A percentile compares a stretch with the other conserved stretches of the same genome.
phyloP scores from a whole-genome alignment of 352 stramenopile species.

The Phytophthora europaea region DNA sequence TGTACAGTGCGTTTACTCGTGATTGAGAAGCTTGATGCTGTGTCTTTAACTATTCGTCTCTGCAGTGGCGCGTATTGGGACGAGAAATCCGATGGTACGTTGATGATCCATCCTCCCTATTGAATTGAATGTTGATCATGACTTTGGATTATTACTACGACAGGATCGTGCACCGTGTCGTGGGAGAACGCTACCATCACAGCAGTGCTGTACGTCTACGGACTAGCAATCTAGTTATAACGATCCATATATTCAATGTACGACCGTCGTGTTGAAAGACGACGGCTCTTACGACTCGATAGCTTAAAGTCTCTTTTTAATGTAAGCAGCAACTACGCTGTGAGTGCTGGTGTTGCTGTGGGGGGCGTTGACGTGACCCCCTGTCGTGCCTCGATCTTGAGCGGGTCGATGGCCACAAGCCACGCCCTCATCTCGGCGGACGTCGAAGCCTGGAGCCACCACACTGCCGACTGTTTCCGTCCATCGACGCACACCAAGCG shows the following conservation, averaged over 20 bases:
- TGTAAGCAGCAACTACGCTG: constrained; percentile 25
- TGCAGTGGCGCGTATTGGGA: constrained; percentile 73
- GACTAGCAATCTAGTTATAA: constrained; percentile 52
- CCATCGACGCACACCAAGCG: constrained; percentile 65
- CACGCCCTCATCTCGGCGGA: constrained; percentile 71
- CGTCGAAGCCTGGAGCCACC: constrained; percentile 82
- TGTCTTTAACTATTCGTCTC: not conserved
- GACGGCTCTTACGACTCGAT: not conserved
- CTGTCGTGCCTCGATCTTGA: constrained; percentile 65
- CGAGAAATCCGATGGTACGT: constrained; percentile 74
- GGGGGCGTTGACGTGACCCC: constrained; percentile 24
- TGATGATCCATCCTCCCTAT: not conserved
- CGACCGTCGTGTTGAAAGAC: not conserved
- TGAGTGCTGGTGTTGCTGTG: constrained; percentile 34
- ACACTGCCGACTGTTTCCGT: constrained; percentile 71
- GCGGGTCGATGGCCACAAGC: constrained; percentile 75
- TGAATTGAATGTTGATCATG: not conserved
- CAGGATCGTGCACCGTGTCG: constrained; percentile 75
- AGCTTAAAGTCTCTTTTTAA: not conserved
- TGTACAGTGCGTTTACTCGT: constrained; percentile 6
- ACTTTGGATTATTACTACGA: not conserved
- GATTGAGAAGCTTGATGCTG: not conserved
- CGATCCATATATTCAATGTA: constrained; percentile 15
- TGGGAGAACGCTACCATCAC: constrained; percentile 84
- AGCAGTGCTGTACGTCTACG: constrained; percentile 75